phyloP scores from a whole-genome alignment of 2,329 filamentous ascomycete species.

The Mollisiaceae sp. region DNA sequence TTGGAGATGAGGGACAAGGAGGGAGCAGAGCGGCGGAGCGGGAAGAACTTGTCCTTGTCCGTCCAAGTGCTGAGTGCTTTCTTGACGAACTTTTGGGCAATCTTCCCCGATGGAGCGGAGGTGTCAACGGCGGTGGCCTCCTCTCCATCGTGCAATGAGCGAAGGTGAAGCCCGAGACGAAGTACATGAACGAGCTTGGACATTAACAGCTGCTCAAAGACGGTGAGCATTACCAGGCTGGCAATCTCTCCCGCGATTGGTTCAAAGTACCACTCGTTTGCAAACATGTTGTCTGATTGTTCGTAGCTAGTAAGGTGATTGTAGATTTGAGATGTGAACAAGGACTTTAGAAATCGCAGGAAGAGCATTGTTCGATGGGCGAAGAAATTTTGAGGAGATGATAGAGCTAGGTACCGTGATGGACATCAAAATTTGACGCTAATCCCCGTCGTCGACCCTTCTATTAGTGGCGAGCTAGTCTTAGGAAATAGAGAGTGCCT shows the following conservation, averaged over 20 bases:
- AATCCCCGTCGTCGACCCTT: too few relatives aligned
- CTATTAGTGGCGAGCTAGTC: too few relatives aligned
- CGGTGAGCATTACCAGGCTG: not conserved
- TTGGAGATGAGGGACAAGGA: constrained; percentile 17
- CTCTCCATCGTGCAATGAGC: too few relatives aligned
- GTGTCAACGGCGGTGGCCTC: not conserved
- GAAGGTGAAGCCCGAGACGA: not conserved
- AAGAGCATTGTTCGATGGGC: not conserved
- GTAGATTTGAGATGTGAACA: not conserved
- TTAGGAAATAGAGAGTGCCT: too few relatives aligned
- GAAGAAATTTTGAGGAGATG: not conserved
- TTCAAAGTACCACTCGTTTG: not conserved
- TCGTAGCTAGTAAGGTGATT: not conserved
- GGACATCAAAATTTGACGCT: too few relatives aligned
- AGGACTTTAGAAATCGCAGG: not conserved
- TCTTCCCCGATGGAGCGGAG: not conserved
- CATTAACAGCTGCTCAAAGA: not conserved
- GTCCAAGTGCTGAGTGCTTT: not conserved
- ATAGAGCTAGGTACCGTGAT: not conserved
- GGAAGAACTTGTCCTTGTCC: constrained; percentile 18
- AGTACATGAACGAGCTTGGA: not conserved
- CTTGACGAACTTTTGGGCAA: not conserved
- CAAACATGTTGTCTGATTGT: not conserved
- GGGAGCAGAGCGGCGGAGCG: constrained; percentile 21
- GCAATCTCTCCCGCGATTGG: not conserved